phyloP scores from a whole-genome alignment of 352 stramenopile genomes.

The Blastocystis hominis region DNA sequence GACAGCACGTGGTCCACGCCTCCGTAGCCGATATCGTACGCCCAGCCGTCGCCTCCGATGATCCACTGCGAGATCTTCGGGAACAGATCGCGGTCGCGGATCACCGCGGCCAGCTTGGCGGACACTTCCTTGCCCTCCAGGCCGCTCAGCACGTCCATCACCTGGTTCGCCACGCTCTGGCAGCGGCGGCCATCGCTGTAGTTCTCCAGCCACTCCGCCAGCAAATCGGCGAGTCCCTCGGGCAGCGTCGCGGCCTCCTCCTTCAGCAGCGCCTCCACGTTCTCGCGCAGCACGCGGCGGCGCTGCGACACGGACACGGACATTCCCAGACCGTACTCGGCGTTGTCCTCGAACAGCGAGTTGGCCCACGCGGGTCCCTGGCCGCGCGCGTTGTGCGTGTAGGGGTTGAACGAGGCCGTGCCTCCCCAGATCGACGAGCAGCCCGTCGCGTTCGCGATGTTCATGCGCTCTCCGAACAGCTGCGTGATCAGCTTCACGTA shows the following conservation, averaged over 20 bases:
- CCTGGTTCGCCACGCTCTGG: slow-evolving; percentile 63
- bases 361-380: slow-evolving; percentile 63
- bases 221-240: slow-evolving; percentile 62
- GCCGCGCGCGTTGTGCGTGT: slow-evolving; percentile 61
- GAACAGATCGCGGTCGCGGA: slow-evolving; percentile 65
- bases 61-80: slow-evolving; percentile 68
- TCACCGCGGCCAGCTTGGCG: slow-evolving; percentile 62
- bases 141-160: slow-evolving; percentile 44
- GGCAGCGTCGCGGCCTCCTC: slow-evolving; percentile 8
- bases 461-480: slow-evolving; percentile 67
- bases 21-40: slow-evolving; percentile 67
- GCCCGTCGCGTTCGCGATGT: slow-evolving; percentile 67
- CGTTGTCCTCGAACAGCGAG: slow-evolving; percentile 67
- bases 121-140: slow-evolving; percentile 55
- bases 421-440: slow-evolving; percentile 65
- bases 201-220: slow-evolving; percentile 66
- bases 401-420: slow-evolving; percentile 65
- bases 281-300: slow-evolving; percentile 59
- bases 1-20: slow-evolving; percentile 66
- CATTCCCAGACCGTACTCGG: slow-evolving; percentile 62
- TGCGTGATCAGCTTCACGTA: slow-evolving; percentile 68
- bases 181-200: slow-evolving; percentile 66
- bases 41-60: slow-evolving; percentile 67
- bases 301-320: neutral
- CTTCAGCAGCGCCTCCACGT: slow-evolving; percentile 61